Base-by-base conservation (phyloP, 257 asterid species). In the Fraxinus quadrangulata region DNA sequence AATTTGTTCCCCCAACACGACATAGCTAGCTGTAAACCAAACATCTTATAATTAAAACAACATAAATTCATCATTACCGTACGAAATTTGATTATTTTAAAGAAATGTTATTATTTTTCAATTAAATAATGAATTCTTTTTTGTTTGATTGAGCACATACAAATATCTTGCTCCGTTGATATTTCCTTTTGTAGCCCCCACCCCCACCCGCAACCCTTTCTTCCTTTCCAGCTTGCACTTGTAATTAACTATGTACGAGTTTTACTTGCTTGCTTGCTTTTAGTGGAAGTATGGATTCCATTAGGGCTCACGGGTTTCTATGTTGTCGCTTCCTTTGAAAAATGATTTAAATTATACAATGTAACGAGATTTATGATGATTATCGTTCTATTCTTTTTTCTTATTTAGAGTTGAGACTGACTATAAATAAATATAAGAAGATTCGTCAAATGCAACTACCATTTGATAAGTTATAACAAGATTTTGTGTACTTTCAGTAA, bases 281-380 rank as follows among this genome's bases (percentile, higher is more conserved):
- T 37, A 19, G 77, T 70, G 76, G 77, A 71, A 31, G 77, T 72
- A 72, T 59, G 72, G 37, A 31, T 59, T 77, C 39, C 59, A 69
- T 23, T 69, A 56, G 23, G 36, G 49, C 11, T 63, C 69, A 63
- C 69, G 69, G 69, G 33, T 24, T 63, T 63, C 69, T 11, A 63
- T 63, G 13, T 63, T 63, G 34, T 23, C 69, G 7, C 33, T 23
- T 63, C 3, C 17, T 24, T 63, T 63, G 69, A 63, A 63, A 63
- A 63, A 3, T n/a, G 12, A n/a, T 37, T 37, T 37, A 37, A 36
- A 59, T 19, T n/a, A 56, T 61, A 24, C 33, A 24, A 24, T 59
- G 28, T 59, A 21, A 21, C 13, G 9, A 19, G 30, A 21, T 59
- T 59, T 61, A 24, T 7, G 13, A 61, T 23, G 0, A 19, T 63